Percentiles rank a stretch among this genome's conserved stretches.
Evolutionary conservation across 2,329 filamentous ascomycete species (phyloP).

Genomic region (Phoma sp.): DNA sequence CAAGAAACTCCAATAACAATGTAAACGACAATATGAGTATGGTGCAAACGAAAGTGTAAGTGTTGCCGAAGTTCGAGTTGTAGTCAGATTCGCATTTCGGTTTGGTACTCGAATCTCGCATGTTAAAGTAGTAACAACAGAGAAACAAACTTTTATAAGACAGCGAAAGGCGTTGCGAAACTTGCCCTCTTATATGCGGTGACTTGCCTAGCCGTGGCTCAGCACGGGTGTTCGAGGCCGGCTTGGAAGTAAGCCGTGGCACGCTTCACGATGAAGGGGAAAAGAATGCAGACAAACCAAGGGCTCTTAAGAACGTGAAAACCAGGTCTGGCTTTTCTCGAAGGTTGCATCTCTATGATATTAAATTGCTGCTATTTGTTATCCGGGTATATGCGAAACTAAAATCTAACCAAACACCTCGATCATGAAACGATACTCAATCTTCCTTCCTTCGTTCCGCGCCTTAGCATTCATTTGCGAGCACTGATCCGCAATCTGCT

Average conservation of each 20-base stretch:
- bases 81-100: no score
- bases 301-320: no score
- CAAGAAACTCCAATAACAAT: background rate
- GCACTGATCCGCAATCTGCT: constrained; percentile 64
- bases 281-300: no score
- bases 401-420: constrained; percentile 60
- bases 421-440: constrained; percentile 66
- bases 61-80: no score
- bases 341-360: background rate
- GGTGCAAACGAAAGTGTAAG: background rate
- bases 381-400: background rate
- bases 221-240: background rate
- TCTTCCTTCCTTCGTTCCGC: constrained; percentile 59
- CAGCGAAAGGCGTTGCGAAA: no score
- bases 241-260: background rate
- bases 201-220: background rate
- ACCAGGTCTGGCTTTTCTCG: no score
- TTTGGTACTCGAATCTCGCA: background rate
- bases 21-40: background rate
- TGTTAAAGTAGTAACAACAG: background rate
- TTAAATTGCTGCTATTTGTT: background rate
- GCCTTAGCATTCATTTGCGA: constrained; percentile 59
- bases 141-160: background rate
- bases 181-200: background rate
- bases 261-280: background rate